These are phyloP conservation scores for Aspergillus fijiensis DNA, from an alignment of 2,329 filamentous ascomycete species.

Conservation along the genomic window DNA sequence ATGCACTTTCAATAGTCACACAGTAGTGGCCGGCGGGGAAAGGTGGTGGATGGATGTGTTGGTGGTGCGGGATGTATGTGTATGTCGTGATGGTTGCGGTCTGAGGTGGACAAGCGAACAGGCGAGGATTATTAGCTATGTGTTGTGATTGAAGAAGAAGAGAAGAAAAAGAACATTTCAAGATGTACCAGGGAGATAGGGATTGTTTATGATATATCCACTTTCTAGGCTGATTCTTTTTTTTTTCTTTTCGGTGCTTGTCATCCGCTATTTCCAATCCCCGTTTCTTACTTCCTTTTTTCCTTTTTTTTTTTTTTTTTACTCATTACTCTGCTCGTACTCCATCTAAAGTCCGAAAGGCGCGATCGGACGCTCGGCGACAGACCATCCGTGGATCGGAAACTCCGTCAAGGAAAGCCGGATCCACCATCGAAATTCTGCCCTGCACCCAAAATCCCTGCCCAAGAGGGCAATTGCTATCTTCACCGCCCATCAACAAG, in stretches of 20 bases:
- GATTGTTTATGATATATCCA: constrained; percentile 25
- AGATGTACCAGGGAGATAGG: constrained; percentile 9
- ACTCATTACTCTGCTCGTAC: neutral
- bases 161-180: constrained; percentile 9
- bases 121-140: neutral
- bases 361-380: constrained; percentile 17
- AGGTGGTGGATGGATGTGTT: neutral
- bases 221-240: constrained; percentile 13
- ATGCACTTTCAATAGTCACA: neutral
- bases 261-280: constrained; percentile 6
- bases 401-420: constrained; percentile 3
- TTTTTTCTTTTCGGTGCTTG: constrained; percentile 12
- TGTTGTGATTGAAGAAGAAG: constrained; percentile 1
- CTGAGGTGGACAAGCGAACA: constrained; percentile 3
- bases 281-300: constrained; percentile 7
- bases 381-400: constrained; percentile 18
- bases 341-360: constrained; percentile 9
- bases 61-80: constrained; percentile 2
- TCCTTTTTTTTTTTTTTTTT: neutral
- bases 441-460: neutral
- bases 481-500: constrained; percentile 16
- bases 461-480: constrained; percentile 8
- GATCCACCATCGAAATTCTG: constrained; percentile 5
- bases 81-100: constrained; percentile 4
- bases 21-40: constrained; percentile 8